Percentiles rank a stretch among this genome's conserved stretches.
Conservation (phyloP, 2,329 filamentous ascomycete genomes). For the Lasiodiplodia gonubiensis region DNA sequence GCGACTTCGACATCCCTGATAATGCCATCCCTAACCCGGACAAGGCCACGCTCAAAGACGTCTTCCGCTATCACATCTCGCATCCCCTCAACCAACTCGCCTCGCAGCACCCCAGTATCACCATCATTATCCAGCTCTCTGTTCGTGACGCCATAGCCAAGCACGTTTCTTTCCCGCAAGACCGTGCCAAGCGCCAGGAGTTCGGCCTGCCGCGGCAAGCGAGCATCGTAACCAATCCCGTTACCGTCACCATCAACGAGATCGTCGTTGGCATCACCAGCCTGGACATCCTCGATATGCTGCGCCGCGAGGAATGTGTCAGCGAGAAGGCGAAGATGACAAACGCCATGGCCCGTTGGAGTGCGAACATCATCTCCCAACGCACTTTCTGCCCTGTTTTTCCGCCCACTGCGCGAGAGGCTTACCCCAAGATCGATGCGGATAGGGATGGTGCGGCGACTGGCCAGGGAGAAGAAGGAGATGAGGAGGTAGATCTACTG, state of each 20-base stretch:
- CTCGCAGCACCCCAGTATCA: constrained; percentile 74
- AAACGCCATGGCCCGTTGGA: constrained; percentile 72
- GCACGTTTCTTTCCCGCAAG: constrained; percentile 86
- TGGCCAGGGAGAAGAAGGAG: constrained; percentile 57
- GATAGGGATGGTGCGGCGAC: constrained; percentile 50
- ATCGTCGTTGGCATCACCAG: constrained; percentile 79
- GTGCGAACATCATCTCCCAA: constrained; percentile 83
- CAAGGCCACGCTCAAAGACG: constrained; percentile 76
- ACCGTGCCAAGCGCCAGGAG: constrained; percentile 70
- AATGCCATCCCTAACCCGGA: constrained; percentile 61
- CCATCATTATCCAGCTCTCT: constrained; percentile 82
- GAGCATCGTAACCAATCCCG: constrained; percentile 85
- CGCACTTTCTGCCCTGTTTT: constrained; percentile 90
- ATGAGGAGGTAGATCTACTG: constrained; percentile 41
- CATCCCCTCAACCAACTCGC: constrained; percentile 73
- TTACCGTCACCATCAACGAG: constrained; percentile 88
- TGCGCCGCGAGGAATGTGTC: constrained; percentile 74
- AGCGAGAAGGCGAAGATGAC: constrained; percentile 61
- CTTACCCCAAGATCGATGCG: constrained; percentile 57
- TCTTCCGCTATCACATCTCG: constrained; percentile 83
- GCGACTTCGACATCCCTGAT: constrained; percentile 52
- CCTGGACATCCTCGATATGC: constrained; percentile 82
- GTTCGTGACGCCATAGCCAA: constrained; percentile 81
- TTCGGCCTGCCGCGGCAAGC: constrained; percentile 79
- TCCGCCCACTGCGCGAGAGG: constrained; percentile 74